Evolutionary conservation across 2,329 filamentous ascomycete species (phyloP).

Genomic region (Exophiala lecanii-corni): DNA sequence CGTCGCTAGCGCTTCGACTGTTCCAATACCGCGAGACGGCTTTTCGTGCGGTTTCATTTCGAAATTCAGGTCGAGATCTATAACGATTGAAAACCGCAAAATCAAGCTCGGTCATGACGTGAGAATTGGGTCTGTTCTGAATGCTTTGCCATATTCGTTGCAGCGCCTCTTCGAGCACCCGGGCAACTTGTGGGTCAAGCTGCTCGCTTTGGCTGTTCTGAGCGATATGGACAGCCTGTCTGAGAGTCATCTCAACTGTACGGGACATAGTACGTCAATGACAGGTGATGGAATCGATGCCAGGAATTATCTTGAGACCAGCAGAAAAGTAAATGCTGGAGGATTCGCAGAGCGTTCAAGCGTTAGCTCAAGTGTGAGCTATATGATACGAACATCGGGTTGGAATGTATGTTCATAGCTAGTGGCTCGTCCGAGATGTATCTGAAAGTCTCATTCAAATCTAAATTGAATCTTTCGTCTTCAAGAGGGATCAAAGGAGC

Average conservation of each 20-base stretch:
- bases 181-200: conserved; percentile 57
- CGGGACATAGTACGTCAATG: conserved; percentile 29
- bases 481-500: no score
- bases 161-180: conserved; percentile 62
- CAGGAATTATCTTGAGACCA: no score
- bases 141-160: conserved; percentile 64
- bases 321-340: no score
- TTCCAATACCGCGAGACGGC: conserved; percentile 25
- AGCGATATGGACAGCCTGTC: conserved; percentile 69
- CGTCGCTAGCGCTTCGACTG: conserved; percentile 11
- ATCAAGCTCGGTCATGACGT: conserved; percentile 70
- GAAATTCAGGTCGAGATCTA: conserved; percentile 19
- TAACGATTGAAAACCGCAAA: conserved; percentile 72
- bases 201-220: conserved; percentile 66
- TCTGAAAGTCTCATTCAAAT: no score
- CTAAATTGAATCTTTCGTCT: no score
- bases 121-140: conserved; percentile 58
- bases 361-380: no score
- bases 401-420: no score
- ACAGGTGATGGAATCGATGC: no score
- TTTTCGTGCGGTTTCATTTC: conserved; percentile 24
- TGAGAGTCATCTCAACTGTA: conserved; percentile 45
- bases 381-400: no score
- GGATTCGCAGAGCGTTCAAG: no score
- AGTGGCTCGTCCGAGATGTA: no score